Evolutionary conservation across 345 rosid genomes (phyloP), one percentile per base, ranked within the genome.

Genomic region (Linum lewisii): DNA sequence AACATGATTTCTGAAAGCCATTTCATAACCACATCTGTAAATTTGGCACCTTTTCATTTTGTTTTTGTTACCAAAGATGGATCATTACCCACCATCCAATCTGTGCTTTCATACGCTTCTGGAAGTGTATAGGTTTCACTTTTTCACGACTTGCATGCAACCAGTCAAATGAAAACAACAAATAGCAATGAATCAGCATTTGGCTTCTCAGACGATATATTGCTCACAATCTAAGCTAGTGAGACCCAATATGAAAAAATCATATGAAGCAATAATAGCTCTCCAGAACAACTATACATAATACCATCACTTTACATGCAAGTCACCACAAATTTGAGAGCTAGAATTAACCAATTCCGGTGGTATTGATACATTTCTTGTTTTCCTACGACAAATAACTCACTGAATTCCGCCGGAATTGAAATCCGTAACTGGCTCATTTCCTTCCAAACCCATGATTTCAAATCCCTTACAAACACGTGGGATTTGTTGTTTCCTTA

Each of bases 1-100:
- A n/a, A n/a, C n/a, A 29, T 29, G 34, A 55, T 78, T 70, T 72
- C 58, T 71, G 83, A 80, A 78, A 80, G 58, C 70, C 21, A 78
- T 60, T 56, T 73, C 66, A 55, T 78, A 74, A 72, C 88, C 47
- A 59, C 51, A 70, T 59, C 57, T 54, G 61, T 44, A 52, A 26
- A 24, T 47, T 45, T 49, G 25, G 52, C 55, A 63, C 42, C 5
- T 16, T 42, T 42, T 42, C 15, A 6, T 42, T 42, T 42, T 16
- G 15, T 42, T 42, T 42, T 16, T 42, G 47, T 42, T 42, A 5
- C 7, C 47, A 25, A 16, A 20, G 13, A 63, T 42, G 57, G 74
- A 76, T 71, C 60, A 51, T 63, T 57, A 66, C 75, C 75, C 70
- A 67, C 77, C 71, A 75, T 73, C 75, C 61, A 71, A 29, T 53